These are phyloP conservation scores for Aspergillus intermedius DNA, from an alignment of 2,329 filamentous ascomycete genomes.

Conservation along the genomic window DNA sequence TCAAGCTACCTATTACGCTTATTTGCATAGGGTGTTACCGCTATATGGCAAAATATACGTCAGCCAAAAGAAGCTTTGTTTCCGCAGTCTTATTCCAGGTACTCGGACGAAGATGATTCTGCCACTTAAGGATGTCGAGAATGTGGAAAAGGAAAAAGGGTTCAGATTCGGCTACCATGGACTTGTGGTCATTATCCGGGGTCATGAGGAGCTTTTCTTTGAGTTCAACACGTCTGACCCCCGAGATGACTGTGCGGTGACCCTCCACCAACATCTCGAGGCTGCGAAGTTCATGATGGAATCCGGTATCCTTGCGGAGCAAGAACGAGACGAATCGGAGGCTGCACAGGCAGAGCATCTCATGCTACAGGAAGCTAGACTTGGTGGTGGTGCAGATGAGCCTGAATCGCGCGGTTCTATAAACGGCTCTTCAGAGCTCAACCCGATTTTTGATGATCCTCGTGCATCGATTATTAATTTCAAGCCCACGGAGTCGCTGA, in stretches of 20 bases:
- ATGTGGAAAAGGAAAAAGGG: slow-evolving; percentile 88
- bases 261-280: slow-evolving; percentile 69
- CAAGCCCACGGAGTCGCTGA: slow-evolving; percentile 72
- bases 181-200: slow-evolving; percentile 84
- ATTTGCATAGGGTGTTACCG: slow-evolving; percentile 80
- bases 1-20: slow-evolving; percentile 85
- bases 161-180: slow-evolving; percentile 89
- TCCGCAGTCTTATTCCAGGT: slow-evolving; percentile 80
- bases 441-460: slow-evolving; percentile 84
- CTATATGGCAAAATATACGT: slow-evolving; percentile 97
- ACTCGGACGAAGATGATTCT: slow-evolving; percentile 89
- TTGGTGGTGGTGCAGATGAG: slow-evolving; percentile 34
- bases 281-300: slow-evolving; percentile 64
- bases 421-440: slow-evolving; percentile 41
- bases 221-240: slow-evolving; percentile 74
- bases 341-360: slow-evolving; percentile 74
- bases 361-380: slow-evolving; percentile 67
- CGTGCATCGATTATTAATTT: slow-evolving; percentile 84
- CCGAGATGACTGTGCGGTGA: slow-evolving; percentile 84
- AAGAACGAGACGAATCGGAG: slow-evolving; percentile 65
- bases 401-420: slow-evolving; percentile 18
- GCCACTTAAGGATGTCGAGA: slow-evolving; percentile 85
- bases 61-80: slow-evolving; percentile 81
- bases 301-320: slow-evolving; percentile 59
- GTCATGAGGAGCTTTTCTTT: slow-evolving; percentile 94